Evolutionary conservation across 345 rosid species (phyloP).

Genomic region (Linum tenue): DNA sequence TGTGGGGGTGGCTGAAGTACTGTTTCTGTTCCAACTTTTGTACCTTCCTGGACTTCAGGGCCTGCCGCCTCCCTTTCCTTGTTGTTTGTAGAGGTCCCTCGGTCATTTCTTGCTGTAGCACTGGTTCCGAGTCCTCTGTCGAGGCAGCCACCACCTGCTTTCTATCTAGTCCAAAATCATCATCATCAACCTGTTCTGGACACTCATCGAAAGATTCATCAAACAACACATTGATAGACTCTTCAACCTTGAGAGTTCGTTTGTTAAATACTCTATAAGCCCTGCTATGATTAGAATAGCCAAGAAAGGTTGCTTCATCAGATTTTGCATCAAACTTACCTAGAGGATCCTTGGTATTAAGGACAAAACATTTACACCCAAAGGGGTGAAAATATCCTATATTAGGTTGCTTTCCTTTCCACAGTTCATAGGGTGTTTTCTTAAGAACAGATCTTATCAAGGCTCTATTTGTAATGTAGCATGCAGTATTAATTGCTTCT

Average conservation of each 20-base stretch:
- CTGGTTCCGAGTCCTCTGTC: no score
- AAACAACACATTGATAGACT: not conserved
- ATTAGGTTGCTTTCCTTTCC: not conserved
- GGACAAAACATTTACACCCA: not conserved
- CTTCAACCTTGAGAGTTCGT: not conserved
- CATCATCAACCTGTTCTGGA: not conserved
- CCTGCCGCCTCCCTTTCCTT: no score
- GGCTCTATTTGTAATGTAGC: not conserved
- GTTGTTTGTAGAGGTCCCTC: no score
- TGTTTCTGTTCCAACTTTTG: not conserved
- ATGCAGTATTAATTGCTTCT: not conserved
- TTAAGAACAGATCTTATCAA: not conserved
- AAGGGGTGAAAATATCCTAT: not conserved
- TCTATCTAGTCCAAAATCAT: no score
- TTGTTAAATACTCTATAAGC: not conserved
- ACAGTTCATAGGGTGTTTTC: not conserved
- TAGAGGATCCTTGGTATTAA: not conserved
- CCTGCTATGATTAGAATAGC: not conserved
- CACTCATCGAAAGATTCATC: not conserved
- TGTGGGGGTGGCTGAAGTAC: no score
- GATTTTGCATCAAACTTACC: not conserved
- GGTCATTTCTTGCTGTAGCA: no score
- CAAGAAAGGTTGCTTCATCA: not conserved
- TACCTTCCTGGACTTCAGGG: no score
- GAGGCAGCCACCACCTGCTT: no score